Base-by-base conservation (phyloP, 2,329 filamentous ascomycete genomes). In the Microdochium bolleyi region DNA sequence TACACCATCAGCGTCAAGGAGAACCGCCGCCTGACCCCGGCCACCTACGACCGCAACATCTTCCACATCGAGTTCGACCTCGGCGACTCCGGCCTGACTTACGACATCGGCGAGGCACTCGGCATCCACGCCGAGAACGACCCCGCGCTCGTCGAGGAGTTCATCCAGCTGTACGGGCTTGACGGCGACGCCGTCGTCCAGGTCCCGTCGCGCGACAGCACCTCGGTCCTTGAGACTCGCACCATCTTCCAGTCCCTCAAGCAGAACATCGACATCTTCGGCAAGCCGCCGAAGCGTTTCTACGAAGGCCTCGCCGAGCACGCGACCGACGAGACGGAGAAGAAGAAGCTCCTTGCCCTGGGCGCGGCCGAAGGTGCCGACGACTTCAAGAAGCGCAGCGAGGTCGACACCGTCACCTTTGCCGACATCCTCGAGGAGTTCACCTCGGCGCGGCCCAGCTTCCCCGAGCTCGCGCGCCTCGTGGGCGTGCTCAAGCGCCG, bases 41-140 rank as follows among this genome's bases (percentile, higher is more conserved):
- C 72, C 24, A 87, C 85, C 30, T 99, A 99, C 67, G 92, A 97
- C 70, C 90, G 94, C 62, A 96, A 99, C 79, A 97, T 99, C 71
- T 99, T 99, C 86, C 94, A 99, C 75, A 97, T 99, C 57, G 94
- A 99, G 73, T 99, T 99, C 64, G 94, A 97, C 66, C 83, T 99
- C 24, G 92, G 92, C 55, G 73, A 86, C 63, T 95, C 92, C 32
- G 92, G 92, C 38, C 83, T 99, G 58, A 96, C 83, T 44, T 99
- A 99, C 74, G 89, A 95, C 67, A 97, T 99, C 63, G 94, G 94
- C 53, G 94, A 99, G 74, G 94, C 94, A 49, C 85, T 99, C 19
- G 94, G 94, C 59, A 92, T 99, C 57, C 94, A 99, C 69, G 89
- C 91, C 7, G 89, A 97, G 72, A 99, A 99, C 70, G 87, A 97